Evolutionary conservation across 257 asterid genomes (phyloP).

Genomic region (Solanum peruvianum): DNA sequence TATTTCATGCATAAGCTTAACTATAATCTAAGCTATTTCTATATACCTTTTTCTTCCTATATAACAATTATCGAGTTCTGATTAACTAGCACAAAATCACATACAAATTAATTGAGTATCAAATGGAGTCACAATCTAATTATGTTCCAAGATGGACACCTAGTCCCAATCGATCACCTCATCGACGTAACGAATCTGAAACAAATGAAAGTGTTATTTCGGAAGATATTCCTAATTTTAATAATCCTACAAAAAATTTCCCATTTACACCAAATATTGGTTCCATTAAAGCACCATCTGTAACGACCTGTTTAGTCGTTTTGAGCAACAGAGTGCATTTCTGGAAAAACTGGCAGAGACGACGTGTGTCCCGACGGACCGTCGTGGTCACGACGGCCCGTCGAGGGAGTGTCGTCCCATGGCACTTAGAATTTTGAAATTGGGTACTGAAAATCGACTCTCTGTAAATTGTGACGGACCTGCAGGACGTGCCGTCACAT

Average conservation of each 20-base stretch:
- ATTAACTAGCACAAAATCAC: not conserved
- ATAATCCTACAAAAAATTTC: not conserved
- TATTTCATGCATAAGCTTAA: not conserved
- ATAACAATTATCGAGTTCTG: not conserved
- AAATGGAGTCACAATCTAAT: not conserved
- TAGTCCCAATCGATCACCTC: slow-evolving; percentile 7
- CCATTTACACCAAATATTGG: slow-evolving; percentile 9
- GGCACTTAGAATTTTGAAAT: too few species aligned
- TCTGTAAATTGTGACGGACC: too few species aligned
- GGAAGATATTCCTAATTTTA: not conserved
- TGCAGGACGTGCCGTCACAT: too few species aligned
- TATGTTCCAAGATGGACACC: slow-evolving; percentile 15
- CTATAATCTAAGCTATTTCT: not conserved
- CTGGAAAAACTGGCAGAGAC: too few species aligned
- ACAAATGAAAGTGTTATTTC: not conserved
- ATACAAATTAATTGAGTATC: not conserved
- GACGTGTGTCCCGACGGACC: too few species aligned
- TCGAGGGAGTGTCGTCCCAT: too few species aligned
- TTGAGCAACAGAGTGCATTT: too few species aligned
- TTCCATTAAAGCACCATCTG: slow-evolving; percentile 6
- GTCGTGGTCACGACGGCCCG: too few species aligned
- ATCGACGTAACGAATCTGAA: not conserved
- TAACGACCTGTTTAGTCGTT: too few species aligned
- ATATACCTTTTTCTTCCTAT: not conserved
- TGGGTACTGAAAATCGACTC: too few species aligned